Base-by-base conservation (phyloP, 805 yeast genomes). In the Brettanomyces sp. region DNA sequence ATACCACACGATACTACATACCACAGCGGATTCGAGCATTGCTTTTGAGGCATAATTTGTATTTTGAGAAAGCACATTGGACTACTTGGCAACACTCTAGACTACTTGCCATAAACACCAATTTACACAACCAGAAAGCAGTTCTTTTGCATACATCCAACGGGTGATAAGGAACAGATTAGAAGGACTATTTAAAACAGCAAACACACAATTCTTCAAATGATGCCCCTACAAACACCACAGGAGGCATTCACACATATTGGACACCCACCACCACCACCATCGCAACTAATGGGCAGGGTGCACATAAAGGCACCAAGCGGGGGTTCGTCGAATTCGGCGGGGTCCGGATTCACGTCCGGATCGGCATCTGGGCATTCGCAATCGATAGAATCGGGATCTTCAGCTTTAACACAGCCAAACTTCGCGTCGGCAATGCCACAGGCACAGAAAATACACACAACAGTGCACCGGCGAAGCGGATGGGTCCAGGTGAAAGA, bases 401-500 rank as follows among this genome's bases (percentile, higher is more conserved):
- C 32, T 28, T 9, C 11, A 28, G 11, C 32, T 18, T 18, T 18
- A 18, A 18, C 18, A 18, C 18, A 18, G 32, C 32, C 7, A 28
- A 28, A 9, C 32, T 53, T 56, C 50, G 64, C 60, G 21, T 64
- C 55, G 54, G 60, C 55, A 24, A 56, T 52, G 13, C 5, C 45
- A 34, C 6, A 18, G 13, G 21, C 8, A 14, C 42, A 33, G 2
- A 56, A 58, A 34, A 62, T 64, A 33, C 68, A 65, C 41, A 52
- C 64, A 36, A 56, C 61, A 3, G 56, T 61, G 34, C 64, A 65
- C 47, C 62, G 70, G 43, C 51, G 76, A 47, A 73, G 78, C 47
- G 96, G 97, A 0, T 90, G 96, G 95, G 90, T 88, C 22, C 85
- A 85, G 45, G 80, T 88, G 48, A 90, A 87, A 62, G 98, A 91